A percentile compares a stretch with the other conserved stretches of the same genome.
These are phyloP conservation scores for Puccinellia tenuiflora DNA, from an alignment of 176 grass and related monocot species.

Conservation along the genomic window DNA sequence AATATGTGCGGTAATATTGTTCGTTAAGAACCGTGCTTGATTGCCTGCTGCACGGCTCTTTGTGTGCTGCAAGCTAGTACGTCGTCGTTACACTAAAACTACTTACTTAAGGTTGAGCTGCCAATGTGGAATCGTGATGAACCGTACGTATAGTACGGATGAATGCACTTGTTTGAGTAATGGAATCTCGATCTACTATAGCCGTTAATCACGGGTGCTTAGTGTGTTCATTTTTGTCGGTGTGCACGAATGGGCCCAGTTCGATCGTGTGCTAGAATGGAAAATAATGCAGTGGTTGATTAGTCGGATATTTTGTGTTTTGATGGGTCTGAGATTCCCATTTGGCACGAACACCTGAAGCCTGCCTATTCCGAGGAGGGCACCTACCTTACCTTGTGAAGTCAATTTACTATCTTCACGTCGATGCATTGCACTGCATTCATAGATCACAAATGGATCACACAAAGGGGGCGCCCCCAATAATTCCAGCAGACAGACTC, in stretches of 20 bases:
- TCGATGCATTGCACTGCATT: neutral
- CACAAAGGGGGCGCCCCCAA: neutral
- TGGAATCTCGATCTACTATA: neutral
- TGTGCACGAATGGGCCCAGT: neutral
- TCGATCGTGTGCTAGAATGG: neutral
- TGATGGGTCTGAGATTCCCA: neutral
- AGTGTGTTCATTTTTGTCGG: neutral
- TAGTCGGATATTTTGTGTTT: neutral
- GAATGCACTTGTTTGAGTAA: neutral
- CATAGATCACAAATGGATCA: neutral
- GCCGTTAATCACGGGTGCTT: neutral
- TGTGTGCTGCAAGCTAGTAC: neutral
- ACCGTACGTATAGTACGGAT: neutral
- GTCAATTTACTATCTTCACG: neutral
- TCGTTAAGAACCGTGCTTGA: neutral
- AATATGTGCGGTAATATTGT: neutral
- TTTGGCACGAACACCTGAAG: neutral
- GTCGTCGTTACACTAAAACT: neutral
- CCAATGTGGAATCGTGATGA: neutral
- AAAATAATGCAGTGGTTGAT: neutral
- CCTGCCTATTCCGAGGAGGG: neutral
- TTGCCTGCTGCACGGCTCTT: neutral
- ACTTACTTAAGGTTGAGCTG: neutral
- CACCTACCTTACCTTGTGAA: neutral
- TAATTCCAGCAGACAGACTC: slow-evolving; percentile 5